A percentile compares a stretch with the other conserved stretches of the same genome.
Conservation (phyloP, 2,329 filamentous ascomycete species). For the Talaromyces verruculosus region DNA sequence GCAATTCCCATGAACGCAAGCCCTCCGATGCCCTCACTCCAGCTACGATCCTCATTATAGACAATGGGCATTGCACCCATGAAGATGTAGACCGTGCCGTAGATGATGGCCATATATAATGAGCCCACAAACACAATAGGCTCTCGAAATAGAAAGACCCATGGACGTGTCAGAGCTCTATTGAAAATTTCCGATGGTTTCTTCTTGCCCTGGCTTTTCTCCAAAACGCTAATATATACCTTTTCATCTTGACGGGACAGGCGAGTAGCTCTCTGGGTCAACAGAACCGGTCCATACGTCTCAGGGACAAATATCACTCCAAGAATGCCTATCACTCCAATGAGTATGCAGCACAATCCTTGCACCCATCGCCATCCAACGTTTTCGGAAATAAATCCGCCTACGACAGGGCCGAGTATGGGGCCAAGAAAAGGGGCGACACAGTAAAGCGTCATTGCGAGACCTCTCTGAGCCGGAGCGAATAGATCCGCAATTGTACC, state of each 20-base stretch:
- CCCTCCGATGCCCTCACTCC: constrained; percentile 44
- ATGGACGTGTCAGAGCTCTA: constrained; percentile 47
- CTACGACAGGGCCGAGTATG: constrained; percentile 54
- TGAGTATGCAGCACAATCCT: constrained; percentile 46
- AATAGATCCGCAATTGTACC: constrained; percentile 52
- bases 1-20: constrained; percentile 47
- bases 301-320: constrained; percentile 44
- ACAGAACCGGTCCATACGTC: constrained; percentile 50
- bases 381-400: constrained; percentile 51
- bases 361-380: constrained; percentile 48
- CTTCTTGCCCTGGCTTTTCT: constrained; percentile 39
- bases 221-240: constrained; percentile 39
- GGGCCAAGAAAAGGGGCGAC: constrained; percentile 49
- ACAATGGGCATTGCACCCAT: constrained; percentile 52
- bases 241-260: constrained; percentile 48
- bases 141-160: constrained; percentile 46
- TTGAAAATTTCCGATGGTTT: constrained; percentile 39
- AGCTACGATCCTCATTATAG: constrained; percentile 44
- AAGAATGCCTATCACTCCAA: constrained; percentile 47
- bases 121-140: constrained; percentile 49
- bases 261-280: constrained; percentile 46
- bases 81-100: constrained; percentile 50
- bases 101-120: constrained; percentile 48
- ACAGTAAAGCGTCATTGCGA: constrained; percentile 45
- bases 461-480: constrained; percentile 40